Evolutionary conservation across 805 yeast genomes (phyloP).

Genomic region (Spathaspora arborariae): DNA sequence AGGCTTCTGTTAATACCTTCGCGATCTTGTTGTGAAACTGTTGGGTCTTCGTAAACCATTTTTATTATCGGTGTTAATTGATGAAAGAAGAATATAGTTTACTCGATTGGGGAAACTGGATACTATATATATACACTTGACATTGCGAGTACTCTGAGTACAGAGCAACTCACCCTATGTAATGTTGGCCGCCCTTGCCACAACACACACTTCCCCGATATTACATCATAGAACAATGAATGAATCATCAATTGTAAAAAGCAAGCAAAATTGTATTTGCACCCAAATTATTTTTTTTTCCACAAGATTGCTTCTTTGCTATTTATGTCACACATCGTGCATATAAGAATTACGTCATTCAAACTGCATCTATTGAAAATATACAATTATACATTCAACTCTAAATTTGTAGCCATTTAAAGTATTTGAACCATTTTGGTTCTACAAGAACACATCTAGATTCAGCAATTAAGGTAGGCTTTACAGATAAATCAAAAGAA

Average conservation of each 20-base stretch:
- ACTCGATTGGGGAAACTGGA: background rate
- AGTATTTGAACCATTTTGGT: constrained; percentile 82
- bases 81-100: too few relatives aligned
- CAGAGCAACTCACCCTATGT: background rate
- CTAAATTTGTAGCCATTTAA: constrained; percentile 37
- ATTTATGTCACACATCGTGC: background rate
- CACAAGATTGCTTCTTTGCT: background rate
- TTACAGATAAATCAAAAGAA: constrained; percentile 23
- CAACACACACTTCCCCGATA: too few relatives aligned
- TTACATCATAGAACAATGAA: background rate
- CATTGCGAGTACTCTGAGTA: background rate
- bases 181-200: too few relatives aligned
- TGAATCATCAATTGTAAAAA: background rate
- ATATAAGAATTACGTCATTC: background rate
- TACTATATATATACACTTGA: background rate
- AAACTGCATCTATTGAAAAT: background rate
- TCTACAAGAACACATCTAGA: constrained; percentile 76
- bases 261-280: background rate
- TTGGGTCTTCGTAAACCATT: background rate
- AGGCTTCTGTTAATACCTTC: background rate
- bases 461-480: constrained; percentile 46
- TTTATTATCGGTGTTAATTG: background rate
- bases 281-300: background rate
- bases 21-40: background rate
- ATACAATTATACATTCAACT: background rate